Percentiles rank a stretch among this genome's conserved stretches.
Conservation (phyloP, 2,329 filamentous ascomycete genomes). For the Ophiostoma sp. region DNA sequence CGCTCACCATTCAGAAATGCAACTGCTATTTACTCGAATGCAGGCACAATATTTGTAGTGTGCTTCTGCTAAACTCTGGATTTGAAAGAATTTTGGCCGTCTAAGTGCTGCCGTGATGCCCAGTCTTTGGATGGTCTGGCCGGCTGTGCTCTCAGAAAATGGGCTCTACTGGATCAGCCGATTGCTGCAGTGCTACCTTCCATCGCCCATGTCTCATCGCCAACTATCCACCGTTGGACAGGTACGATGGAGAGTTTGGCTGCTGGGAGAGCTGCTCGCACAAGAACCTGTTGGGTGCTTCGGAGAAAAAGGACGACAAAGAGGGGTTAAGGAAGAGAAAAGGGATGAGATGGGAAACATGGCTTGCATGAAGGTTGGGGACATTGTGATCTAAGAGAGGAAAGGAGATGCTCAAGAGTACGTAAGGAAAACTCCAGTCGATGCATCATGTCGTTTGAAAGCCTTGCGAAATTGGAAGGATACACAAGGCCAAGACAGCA, state of each 20-base stretch:
- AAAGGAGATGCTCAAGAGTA: not conserved
- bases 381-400: not conserved
- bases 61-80: too few species aligned
- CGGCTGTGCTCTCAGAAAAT: not conserved
- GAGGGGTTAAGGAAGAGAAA: not conserved
- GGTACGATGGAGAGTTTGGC: not conserved
- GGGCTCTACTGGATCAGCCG: not conserved
- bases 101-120: not conserved
- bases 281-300: not conserved
- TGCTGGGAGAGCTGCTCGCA: not conserved
- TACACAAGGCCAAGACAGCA: not conserved
- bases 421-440: not conserved
- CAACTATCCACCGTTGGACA: not conserved
- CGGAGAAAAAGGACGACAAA: not conserved
- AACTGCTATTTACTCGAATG: not conserved
- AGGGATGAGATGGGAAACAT: not conserved
- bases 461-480: not conserved
- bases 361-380: not conserved
- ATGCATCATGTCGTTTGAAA: not conserved
- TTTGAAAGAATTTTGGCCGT: not conserved
- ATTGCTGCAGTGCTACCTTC: not conserved
- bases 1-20: not conserved
- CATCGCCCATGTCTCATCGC: not conserved
- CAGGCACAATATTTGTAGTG: not conserved
- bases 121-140: not conserved